phyloP scores from a whole-genome alignment of 306 rosid species.

The Lathyrus oleraceus region DNA sequence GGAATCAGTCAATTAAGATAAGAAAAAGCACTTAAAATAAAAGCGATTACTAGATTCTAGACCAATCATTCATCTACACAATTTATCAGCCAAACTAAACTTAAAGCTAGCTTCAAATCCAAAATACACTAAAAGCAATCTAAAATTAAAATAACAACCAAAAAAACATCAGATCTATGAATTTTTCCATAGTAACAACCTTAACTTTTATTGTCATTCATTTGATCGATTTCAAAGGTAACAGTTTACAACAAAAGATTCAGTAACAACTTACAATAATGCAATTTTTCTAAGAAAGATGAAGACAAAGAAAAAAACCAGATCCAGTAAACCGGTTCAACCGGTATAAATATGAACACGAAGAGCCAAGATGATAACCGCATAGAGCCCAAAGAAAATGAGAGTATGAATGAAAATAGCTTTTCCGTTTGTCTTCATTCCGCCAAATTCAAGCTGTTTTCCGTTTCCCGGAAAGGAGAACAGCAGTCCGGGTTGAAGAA shows the following conservation, averaged over 20 bases:
- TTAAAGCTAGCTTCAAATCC: background rate
- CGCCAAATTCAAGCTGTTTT: constrained; percentile 69
- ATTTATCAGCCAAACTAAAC: too few relatives aligned
- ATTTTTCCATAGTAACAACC: background rate
- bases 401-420: constrained; percentile 85
- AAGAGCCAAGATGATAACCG: constrained; percentile 69
- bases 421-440: constrained; percentile 92
- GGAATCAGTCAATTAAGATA: too few relatives aligned
- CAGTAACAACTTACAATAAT: constrained; percentile 6
- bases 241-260: background rate
- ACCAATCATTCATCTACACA: too few relatives aligned
- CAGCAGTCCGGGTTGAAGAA: constrained; percentile 85
- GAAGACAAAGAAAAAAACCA: background rate
- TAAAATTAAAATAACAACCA: background rate
- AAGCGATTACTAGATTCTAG: too few relatives aligned
- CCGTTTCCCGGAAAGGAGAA: constrained; percentile 77
- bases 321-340: constrained; percentile 45
- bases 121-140: background rate
- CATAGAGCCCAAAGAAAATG: constrained; percentile 74
- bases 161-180: constrained; percentile 33
- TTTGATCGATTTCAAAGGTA: background rate
- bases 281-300: background rate
- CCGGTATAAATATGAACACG: constrained; percentile 85
- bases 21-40: too few relatives aligned
- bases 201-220: constrained; percentile 4